A percentile compares a stretch with the other conserved stretches of the same genome.
Evolutionary conservation across 208 protist genomes (phyloP).

Genomic region (Leishmania lainsoni): DNA sequence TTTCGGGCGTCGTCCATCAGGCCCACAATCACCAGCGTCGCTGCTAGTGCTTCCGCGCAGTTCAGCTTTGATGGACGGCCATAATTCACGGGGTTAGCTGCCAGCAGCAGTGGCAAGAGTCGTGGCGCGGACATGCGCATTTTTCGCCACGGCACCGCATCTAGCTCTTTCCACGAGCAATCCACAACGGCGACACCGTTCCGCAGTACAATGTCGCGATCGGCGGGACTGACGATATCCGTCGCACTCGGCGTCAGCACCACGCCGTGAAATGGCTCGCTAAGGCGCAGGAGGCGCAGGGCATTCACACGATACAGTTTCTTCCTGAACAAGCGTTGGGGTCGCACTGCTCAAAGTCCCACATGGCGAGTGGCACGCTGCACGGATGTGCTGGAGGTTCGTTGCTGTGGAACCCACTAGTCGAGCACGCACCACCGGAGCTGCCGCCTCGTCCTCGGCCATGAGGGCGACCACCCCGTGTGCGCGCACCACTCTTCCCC

Average conservation of each 20-base stretch:
- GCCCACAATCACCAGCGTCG: conserved; percentile 94
- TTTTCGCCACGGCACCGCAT: conserved; percentile 94
- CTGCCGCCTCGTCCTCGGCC: conserved; percentile 36
- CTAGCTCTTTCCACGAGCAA: conserved; percentile 98
- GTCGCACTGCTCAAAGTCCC: conserved; percentile 99
- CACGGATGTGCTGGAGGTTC: conserved; percentile 58
- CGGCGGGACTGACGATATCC: conserved; percentile 93
- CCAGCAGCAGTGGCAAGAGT: conserved; percentile 97
- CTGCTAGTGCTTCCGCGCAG: conserved; percentile 97
- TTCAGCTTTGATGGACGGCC: conserved; percentile 97
- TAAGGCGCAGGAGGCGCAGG: conserved; percentile 87
- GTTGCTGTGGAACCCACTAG: conserved; percentile 38
- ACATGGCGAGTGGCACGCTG: conserved; percentile 95
- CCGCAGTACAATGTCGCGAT: conserved; percentile 87
- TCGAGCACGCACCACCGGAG: conserved; percentile 14
- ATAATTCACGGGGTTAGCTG: conserved; percentile 99
- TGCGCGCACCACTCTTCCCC: conserved; percentile 22
- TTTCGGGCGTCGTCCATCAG: conserved; percentile 89
- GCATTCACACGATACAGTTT: conserved; percentile 94
- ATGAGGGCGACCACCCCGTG: conserved; percentile 24
- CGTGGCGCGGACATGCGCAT: conserved; percentile 91
- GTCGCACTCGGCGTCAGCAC: conserved; percentile 95
- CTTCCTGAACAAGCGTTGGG: conserved; percentile 97
- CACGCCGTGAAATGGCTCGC: conserved; percentile 93
- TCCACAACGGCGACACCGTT: conserved; percentile 98